phyloP scores from a whole-genome alignment of 805 yeast genomes.

The Ogataea thermomethanolica region DNA sequence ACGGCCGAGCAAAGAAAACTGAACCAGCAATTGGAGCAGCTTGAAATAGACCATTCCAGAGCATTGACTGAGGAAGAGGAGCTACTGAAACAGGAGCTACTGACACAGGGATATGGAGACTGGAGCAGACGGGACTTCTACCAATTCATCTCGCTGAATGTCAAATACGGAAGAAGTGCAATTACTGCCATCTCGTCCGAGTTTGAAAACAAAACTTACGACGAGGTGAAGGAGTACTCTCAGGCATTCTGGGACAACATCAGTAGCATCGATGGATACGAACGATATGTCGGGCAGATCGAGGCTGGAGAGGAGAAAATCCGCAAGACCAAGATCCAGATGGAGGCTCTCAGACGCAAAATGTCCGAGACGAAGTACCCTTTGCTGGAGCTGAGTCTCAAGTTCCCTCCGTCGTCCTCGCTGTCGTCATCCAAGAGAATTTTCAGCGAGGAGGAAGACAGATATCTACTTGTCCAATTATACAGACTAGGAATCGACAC shows the following conservation, averaged over 20 bases:
- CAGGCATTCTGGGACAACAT: conserved; percentile 77
- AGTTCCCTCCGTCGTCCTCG: conserved; percentile 60
- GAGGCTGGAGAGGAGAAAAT: conserved; percentile 88
- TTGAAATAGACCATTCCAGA: conserved; percentile 71
- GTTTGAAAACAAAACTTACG: conserved; percentile 74
- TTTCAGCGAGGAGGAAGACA: conserved; percentile 86
- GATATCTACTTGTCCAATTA: conserved; percentile 77
- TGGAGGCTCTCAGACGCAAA: conserved; percentile 75
- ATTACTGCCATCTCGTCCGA: conserved; percentile 69
- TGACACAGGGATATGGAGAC: conserved; percentile 66
- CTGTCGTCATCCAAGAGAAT: conserved; percentile 45
- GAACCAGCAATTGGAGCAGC: conserved; percentile 49
- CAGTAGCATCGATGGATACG: conserved; percentile 83
- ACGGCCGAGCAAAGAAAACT: conserved; percentile 20
- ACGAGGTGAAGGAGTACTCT: conserved; percentile 77
- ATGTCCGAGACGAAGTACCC: conserved; percentile 65
- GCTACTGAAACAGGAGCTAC: conserved; percentile 52
- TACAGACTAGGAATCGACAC: conserved; percentile 78
- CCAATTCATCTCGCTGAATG: conserved; percentile 69
- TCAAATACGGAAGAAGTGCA: conserved; percentile 79
- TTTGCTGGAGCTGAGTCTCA: conserved; percentile 68
- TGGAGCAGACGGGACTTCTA: conserved; percentile 90
- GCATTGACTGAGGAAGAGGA: conserved; percentile 84
- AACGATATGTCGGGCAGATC: conserved; percentile 73
- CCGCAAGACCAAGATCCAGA: conserved; percentile 60